Evolutionary conservation across 2,329 filamentous ascomycete species (phyloP).

Genomic region (Exophiala bonariae): DNA sequence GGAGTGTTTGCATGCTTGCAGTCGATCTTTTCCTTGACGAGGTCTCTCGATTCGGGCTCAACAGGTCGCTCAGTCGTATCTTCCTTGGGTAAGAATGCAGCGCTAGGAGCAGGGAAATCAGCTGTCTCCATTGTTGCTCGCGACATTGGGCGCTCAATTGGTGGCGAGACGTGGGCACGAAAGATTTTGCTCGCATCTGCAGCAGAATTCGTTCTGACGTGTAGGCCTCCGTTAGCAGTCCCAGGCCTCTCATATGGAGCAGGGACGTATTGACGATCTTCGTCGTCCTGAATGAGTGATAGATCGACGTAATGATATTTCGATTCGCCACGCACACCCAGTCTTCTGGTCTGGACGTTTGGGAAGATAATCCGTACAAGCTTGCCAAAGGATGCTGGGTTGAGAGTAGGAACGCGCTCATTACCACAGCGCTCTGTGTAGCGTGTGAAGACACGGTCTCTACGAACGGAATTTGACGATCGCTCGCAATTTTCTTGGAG

Average conservation of each 20-base stretch:
- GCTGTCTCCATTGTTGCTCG: conserved; percentile 32
- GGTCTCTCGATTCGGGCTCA: background rate
- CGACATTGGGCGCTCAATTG: conserved; percentile 20
- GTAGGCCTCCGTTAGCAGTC: conserved; percentile 19
- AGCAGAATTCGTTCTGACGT: conserved; percentile 21
- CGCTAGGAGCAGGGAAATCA: conserved; percentile 32
- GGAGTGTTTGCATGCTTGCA: conserved; percentile 28
- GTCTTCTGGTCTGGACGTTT: conserved; percentile 84
- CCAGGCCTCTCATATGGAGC: conserved; percentile 16
- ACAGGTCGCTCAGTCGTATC: conserved; percentile 2
- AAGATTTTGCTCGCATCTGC: conserved; percentile 16
- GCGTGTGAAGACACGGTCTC: conserved; percentile 90
- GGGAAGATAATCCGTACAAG: conserved; percentile 95
- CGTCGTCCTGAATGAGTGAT: conserved; percentile 35
- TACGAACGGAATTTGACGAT: conserved; percentile 69
- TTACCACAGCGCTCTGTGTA: conserved; percentile 92
- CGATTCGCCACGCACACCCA: conserved; percentile 93
- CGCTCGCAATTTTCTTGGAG: conserved; percentile 49
- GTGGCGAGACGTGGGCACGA: conserved; percentile 18
- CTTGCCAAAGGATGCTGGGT: conserved; percentile 97
- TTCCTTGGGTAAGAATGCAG: conserved; percentile 18
- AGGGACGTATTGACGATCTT: conserved; percentile 21
- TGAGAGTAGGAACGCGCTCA: conserved; percentile 90
- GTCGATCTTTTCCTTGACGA: conserved; percentile 19
- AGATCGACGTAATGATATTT: conserved; percentile 85